phyloP scores from a whole-genome alignment of 2,329 filamentous ascomycete species.

The Graphilbum ipis-grandicollis region DNA sequence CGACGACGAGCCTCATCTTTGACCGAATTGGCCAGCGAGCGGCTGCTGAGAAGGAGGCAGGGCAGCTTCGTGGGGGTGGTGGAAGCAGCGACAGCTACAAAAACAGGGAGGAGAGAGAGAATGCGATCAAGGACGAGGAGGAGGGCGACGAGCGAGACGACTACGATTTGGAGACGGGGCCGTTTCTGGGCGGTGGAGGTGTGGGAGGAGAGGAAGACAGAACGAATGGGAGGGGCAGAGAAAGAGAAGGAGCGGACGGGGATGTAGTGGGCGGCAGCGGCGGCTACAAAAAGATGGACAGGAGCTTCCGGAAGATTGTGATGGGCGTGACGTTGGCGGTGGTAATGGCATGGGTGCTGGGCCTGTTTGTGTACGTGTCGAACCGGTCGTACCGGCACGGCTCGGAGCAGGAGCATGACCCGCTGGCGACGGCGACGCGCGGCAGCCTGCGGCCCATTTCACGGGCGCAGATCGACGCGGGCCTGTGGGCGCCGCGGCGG shows the following conservation, averaged over 20 bases:
- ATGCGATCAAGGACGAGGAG: constrained; percentile 24
- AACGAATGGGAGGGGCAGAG: constrained; percentile 10
- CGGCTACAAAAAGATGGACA: constrained; percentile 40
- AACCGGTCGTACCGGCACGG: constrained; percentile 48
- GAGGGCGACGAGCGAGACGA: constrained; percentile 14
- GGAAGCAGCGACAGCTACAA: not conserved
- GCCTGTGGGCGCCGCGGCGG: constrained; percentile 44
- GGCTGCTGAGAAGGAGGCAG: constrained; percentile 8
- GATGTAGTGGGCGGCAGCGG: constrained; percentile 7
- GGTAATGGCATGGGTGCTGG: constrained; percentile 49
- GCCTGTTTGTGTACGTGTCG: constrained; percentile 48
- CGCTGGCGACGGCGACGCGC: constrained; percentile 39
- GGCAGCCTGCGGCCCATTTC: constrained; percentile 57
- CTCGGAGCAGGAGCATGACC: constrained; percentile 47
- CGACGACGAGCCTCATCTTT: constrained; percentile 68
- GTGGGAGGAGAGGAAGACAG: constrained; percentile 11
- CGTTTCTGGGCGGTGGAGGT: constrained; percentile 27
- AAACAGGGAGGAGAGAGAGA: constrained; percentile 15
- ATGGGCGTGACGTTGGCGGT: constrained; percentile 44
- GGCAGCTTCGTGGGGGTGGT: not conserved
- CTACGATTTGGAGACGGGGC: constrained; percentile 33
- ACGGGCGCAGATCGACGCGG: constrained; percentile 50
- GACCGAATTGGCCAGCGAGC: constrained; percentile 50
- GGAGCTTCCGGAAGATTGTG: constrained; percentile 42
- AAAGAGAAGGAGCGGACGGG: no score